Percentiles rank a stretch among this genome's conserved stretches.
phyloP scores from a whole-genome alignment of 371 early-diverging fungal genomes.

The Batkoa obscura region DNA sequence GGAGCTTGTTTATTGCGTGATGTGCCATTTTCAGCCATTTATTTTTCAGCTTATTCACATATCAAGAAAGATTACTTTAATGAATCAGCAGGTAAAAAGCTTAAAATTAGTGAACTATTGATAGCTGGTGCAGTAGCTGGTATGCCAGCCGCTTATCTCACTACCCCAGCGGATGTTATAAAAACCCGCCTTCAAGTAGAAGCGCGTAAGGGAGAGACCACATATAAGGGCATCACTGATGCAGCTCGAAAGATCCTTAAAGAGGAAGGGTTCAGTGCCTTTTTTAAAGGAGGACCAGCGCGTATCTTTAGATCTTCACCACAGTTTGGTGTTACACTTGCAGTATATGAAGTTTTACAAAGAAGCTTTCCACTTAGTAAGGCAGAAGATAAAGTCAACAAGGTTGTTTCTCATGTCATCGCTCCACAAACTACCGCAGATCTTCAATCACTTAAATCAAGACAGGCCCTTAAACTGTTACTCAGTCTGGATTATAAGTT shows the following conservation, averaged over 20 bases:
- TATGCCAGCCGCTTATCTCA: conserved; percentile 93
- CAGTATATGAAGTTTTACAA: conserved; percentile 81
- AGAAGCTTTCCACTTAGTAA: conserved; percentile 48
- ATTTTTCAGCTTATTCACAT: conserved; percentile 89
- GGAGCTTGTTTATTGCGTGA: conserved; percentile 87
- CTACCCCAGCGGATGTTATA: conserved; percentile 96
- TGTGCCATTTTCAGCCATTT: conserved; percentile 92
- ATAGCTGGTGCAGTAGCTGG: conserved; percentile 87
- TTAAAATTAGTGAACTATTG: conserved; percentile 55
- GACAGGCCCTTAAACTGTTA: neutral
- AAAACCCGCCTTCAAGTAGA: conserved; percentile 95
- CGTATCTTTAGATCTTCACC: conserved; percentile 76
- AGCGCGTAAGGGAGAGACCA: conserved; percentile 69
- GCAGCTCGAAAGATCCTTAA: conserved; percentile 67
- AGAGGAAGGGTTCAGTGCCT: conserved; percentile 85
- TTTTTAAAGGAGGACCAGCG: conserved; percentile 90
- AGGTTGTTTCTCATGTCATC: conserved; percentile 8
- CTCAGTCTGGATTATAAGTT: conserved; percentile 17
- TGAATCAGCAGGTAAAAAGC: conserved; percentile 57
- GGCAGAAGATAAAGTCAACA: conserved; percentile 10
- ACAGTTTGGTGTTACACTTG: conserved; percentile 90
- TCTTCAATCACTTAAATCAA: neutral
- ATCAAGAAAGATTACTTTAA: conserved; percentile 55
- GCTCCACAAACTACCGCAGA: neutral
- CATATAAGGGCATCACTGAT: conserved; percentile 70